A percentile compares a stretch with the other conserved stretches of the same genome.
Conservation (phyloP, 108 stramenopile genomes). For the Nannochloropsis salina region DNA sequence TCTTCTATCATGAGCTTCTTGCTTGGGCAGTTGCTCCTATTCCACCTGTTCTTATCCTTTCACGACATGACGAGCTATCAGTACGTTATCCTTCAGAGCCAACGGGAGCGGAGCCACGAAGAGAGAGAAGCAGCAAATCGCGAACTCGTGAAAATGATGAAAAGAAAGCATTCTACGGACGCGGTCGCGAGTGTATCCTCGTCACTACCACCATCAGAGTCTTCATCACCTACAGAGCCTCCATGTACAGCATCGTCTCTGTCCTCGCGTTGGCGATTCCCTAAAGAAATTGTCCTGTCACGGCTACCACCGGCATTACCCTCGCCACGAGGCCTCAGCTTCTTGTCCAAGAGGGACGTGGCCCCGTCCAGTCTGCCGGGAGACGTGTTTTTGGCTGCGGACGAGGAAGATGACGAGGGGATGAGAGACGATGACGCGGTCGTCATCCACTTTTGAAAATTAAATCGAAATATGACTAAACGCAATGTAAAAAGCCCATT, state of each 20-base stretch:
- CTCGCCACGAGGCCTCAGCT: neutral
- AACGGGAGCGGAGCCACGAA: neutral
- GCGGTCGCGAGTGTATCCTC: neutral
- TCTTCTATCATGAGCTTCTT: neutral
- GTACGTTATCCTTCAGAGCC: neutral
- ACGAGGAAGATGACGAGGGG: neutral
- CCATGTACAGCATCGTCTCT: too few species aligned
- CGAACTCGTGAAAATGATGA: neutral
- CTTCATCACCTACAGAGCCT: too few species aligned
- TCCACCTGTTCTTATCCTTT: neutral
- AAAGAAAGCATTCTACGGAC: neutral
- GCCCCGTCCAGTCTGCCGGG: neutral
- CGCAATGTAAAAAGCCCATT: neutral
- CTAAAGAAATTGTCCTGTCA: neutral
- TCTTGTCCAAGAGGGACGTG: neutral
- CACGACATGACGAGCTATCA: neutral
- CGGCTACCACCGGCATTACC: neutral
- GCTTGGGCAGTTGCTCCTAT: neutral
- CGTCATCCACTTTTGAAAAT: neutral
- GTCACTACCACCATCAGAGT: neutral
- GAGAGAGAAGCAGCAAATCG: neutral
- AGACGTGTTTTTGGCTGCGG: neutral
- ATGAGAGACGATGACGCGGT: neutral
- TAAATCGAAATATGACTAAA: neutral
- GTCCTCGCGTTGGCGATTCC: too few species aligned